Base-by-base conservation (phyloP, 1,284 basidiomycete species). In the Pseudozyma tsukubaensis region DNA sequence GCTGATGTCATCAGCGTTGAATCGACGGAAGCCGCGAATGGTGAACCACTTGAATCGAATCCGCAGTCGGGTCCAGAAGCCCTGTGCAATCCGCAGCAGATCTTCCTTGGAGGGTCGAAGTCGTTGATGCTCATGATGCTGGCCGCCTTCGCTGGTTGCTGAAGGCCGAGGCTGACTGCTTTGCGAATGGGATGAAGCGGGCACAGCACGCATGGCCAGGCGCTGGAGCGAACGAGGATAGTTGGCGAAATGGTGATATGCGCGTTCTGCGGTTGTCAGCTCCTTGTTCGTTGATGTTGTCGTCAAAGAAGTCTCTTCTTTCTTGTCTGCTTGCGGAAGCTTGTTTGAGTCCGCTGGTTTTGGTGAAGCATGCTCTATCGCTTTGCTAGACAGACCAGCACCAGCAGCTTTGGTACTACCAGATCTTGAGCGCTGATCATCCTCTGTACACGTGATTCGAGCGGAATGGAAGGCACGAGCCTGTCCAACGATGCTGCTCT, bases 11-110 rank as follows among this genome's bases (percentile, higher is more conserved):
- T 99, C 97, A 51, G 93, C 92, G 76, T 97, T 95, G 86, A 97
- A 99, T 77, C 91, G 91, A 36, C 96, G 89, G 86, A 97, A 99
- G 0, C 94, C 94, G 73, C 93, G 89, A 78, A 99, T 97, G 11
- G 94, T 95, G 76, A 96, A 92, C 97, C 97, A 99, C 84, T 94
- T 94, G 86, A 97, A 94, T n/a, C 94, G 90, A 74, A 99, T 93
- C 14, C 92, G 89, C 37, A 93, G 85, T 2, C 97, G 90, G 76
- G 96, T 90, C 91, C 94, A 96, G 85, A 95, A 94, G 8, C 91
- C 91, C 48, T 89, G 92, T 3, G 96, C 91, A 4, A 94, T 91
- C 29, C 89, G 89, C 40, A 99, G 88, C 61, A 98, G 90, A 79
- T 98, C 94, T 39, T 84, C 83, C 12, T 83, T 75, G 1, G 79